Conservation (phyloP, 768 basidiomycete species). For the Phlebiopsis gigantea region DNA sequence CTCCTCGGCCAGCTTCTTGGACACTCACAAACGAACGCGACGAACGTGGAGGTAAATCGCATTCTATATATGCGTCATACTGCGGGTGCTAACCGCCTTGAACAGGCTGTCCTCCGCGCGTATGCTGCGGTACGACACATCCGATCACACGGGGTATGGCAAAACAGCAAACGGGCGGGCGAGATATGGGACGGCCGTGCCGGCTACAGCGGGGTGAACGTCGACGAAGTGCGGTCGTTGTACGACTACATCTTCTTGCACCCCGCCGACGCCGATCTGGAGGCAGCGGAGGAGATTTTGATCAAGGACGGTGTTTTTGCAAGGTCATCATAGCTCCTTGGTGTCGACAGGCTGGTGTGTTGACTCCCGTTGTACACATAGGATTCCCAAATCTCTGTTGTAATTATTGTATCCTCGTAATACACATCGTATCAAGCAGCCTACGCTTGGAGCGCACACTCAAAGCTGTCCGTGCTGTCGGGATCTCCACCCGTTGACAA, state of each 20-base stretch:
- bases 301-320: not conserved
- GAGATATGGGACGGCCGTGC: slow-evolving; percentile 43
- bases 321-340: not conserved
- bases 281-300: slow-evolving; percentile 20
- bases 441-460: no score
- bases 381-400: not conserved
- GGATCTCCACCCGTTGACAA: no score
- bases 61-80: not conserved
- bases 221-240: no score
- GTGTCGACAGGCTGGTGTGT: no score
- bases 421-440: no score
- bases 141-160: slow-evolving; percentile 45
- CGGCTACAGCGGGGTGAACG: slow-evolving; percentile 29
- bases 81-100: not conserved
- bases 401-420: not conserved
- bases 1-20: slow-evolving; percentile 40
- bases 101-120: slow-evolving; percentile 39
- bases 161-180: slow-evolving; percentile 37
- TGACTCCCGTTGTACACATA: no score
- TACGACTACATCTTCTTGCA: no score
- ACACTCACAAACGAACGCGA: slow-evolving; percentile 33
- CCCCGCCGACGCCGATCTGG: slow-evolving; percentile 38
- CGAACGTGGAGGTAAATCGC: slow-evolving; percentile 35
- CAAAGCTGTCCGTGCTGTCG: no score
- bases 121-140: slow-evolving; percentile 42